A percentile compares a stretch with the other conserved stretches of the same genome.
phyloP scores from a whole-genome alignment of 176 grass and related monocot genomes.

The Elaeis guineensis region DNA sequence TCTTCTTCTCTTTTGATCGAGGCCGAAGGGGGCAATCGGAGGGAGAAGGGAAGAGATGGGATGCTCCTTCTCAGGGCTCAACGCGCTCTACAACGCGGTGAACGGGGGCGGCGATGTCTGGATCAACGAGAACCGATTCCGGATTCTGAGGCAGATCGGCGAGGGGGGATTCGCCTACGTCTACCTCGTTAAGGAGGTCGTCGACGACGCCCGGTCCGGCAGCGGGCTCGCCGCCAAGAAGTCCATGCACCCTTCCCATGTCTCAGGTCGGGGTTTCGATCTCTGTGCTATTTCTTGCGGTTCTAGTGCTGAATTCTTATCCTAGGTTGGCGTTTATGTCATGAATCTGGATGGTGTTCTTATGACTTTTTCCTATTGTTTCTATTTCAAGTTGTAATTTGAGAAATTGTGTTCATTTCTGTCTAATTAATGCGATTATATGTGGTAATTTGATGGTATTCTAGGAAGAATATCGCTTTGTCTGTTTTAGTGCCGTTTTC shows the following conservation, averaged over 20 bases:
- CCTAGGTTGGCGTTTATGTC: too few relatives aligned
- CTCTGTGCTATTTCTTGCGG: too few relatives aligned
- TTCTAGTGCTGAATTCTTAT: too few relatives aligned
- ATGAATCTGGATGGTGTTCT: neutral
- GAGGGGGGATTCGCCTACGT: constrained; percentile 96
- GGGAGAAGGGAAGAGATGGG: constrained; percentile 38
- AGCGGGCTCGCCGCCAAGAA: neutral
- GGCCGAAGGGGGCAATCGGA: neutral
- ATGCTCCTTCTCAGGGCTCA: constrained; percentile 83
- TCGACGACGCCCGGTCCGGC: constrained; percentile 16
- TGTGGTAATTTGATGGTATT: neutral
- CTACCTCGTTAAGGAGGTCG: constrained; percentile 79
- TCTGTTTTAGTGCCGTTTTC: too few relatives aligned
- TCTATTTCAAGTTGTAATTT: neutral
- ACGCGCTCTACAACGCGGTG: constrained; percentile 64
- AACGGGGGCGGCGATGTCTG: constrained; percentile 75
- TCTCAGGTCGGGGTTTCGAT: constrained; percentile 46
- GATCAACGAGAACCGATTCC: constrained; percentile 92
- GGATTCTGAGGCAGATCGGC: constrained; percentile 77
- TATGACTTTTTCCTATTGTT: neutral
- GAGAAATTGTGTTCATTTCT: neutral
- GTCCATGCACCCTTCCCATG: constrained; percentile 30
- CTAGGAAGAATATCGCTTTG: too few relatives aligned
- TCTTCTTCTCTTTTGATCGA: too few relatives aligned
- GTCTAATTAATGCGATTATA: neutral